A percentile compares a stretch with the other conserved stretches of the same genome.
These are phyloP conservation scores for Cenchrus americanus DNA, from an alignment of 176 grass and related monocot genomes.

Conservation along the genomic window DNA sequence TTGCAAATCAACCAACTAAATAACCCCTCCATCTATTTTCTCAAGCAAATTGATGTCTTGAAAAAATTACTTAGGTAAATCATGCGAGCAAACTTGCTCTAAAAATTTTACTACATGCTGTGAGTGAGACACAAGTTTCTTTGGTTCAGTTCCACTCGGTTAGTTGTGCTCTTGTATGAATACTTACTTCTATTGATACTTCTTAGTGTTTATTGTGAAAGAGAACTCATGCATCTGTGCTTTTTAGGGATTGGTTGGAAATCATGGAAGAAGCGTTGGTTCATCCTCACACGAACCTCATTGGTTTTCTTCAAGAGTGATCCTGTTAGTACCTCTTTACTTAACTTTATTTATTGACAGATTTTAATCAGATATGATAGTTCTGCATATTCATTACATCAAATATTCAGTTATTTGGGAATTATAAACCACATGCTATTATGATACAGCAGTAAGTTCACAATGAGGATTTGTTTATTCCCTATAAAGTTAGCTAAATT, in stretches of 20 bases:
- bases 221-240: conserved; percentile 25
- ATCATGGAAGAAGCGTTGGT: conserved; percentile 99
- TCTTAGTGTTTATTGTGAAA: conserved; percentile 19
- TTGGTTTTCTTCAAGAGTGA: conserved; percentile 99
- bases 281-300: conserved; percentile 95
- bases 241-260: conserved; percentile 97
- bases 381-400: conserved; percentile 11
- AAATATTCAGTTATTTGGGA: conserved; percentile 12
- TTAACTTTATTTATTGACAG: conserved; percentile 10
- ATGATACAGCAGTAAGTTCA: not conserved
- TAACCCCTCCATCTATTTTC: conserved; percentile 2
- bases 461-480: conserved; percentile 2
- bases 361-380: not conserved
- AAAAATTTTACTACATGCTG: not conserved
- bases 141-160: not conserved
- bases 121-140: not conserved
- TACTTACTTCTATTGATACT: not conserved
- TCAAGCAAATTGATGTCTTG: not conserved
- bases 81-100: not conserved
- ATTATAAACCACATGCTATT: conserved; percentile 1
- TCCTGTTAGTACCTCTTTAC: conserved; percentile 68
- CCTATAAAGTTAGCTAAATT: not conserved
- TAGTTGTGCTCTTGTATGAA: conserved; percentile 4
- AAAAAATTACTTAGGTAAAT: not conserved
- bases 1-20: conserved; percentile 21